Base-by-base conservation (phyloP, 345 rosid genomes). In the Syzygium grande region DNA sequence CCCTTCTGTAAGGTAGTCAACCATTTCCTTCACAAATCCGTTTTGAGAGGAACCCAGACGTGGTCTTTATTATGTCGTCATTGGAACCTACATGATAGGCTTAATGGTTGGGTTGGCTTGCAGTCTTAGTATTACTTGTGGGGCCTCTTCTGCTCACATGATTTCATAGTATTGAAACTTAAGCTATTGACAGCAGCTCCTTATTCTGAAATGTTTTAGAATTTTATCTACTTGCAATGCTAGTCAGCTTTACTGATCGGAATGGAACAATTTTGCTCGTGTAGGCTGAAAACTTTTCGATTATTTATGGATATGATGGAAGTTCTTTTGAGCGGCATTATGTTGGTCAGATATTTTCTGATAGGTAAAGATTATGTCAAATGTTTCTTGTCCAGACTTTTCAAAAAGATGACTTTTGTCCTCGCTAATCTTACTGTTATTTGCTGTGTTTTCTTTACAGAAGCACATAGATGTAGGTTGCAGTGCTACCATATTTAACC, bases 1-100 rank as follows among this genome's bases (percentile, higher is more conserved):
- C 99, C 99, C 85, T 86, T 96, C 58, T 96, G 99, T 93, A 97
- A 95, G 99, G 97, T 96, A 84, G 56, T 54, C 56, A 54, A 54
- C 56, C 56, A 17, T 54, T 54, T 29, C 22, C 27, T 11, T 9
- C 30, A 29, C 56, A 13, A 38, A n/a, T 68, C 34, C 17, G 22
- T 11, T 27, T 68, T n/a, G 38, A n/a, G 56, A 19, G 56, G n/a
- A n/a, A 12, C 16, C 21, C 30, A 34, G 79, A 68, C 21, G 12
- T n/a, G 29, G 79, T 11, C 21, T 78, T 78, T 21, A 6, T 9
- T 78, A 12, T 15, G 7, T 78, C 23, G 38, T 78, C 41, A 46
- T 54, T 54, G 23, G 56, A 54, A 54, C 56, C 56, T 19, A 54
- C 56, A 54, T 54, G 22, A 17, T 4, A 19, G 56, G 56, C 19